These are phyloP conservation scores for Porodaedalea pini DNA, from an alignment of 1,284 basidiomycete species.

Conservation along the genomic window DNA sequence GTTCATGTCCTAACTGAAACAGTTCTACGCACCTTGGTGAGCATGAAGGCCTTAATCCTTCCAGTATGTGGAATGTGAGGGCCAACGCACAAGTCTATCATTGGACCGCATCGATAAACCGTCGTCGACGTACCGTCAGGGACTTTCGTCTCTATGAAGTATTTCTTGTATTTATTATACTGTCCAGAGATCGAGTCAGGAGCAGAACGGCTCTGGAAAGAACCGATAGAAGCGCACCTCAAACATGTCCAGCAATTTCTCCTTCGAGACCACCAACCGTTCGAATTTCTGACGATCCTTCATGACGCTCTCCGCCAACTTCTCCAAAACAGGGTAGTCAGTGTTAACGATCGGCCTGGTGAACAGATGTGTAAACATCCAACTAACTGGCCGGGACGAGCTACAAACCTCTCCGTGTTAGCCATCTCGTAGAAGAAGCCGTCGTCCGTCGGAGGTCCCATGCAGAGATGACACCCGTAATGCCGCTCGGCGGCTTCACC, in stretches of 20 bases:
- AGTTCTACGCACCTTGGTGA: too few species aligned
- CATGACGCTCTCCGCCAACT: constrained; percentile 81
- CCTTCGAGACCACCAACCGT: constrained; percentile 89
- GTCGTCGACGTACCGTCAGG: too few species aligned
- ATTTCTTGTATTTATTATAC: too few species aligned
- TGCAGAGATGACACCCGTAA: constrained; percentile 96
- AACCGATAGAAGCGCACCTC: constrained; percentile 68
- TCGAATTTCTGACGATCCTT: constrained; percentile 99
- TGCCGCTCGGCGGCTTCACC: constrained; percentile 96
- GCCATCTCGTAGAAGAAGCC: constrained; percentile 99
- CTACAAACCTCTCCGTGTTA: constrained; percentile 59
- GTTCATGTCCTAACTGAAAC: too few species aligned
- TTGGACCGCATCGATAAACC: too few species aligned
- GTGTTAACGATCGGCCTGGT: constrained; percentile 66
- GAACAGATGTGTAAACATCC: constrained; percentile 4
- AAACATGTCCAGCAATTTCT: constrained; percentile 96
- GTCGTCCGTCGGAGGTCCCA: constrained; percentile 96
- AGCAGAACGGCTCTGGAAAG: too few species aligned
- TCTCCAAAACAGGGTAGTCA: constrained; percentile 91
- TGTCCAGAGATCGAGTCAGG: too few species aligned
- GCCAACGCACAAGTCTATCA: too few species aligned
- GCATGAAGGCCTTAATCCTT: too few species aligned
- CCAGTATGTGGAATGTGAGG: too few species aligned
- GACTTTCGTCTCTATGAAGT: too few species aligned
- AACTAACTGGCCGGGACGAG: not conserved